Evolutionary conservation across 73 alveolate genomes (phyloP).

Genomic region (Tetrahymena malaccensis): DNA sequence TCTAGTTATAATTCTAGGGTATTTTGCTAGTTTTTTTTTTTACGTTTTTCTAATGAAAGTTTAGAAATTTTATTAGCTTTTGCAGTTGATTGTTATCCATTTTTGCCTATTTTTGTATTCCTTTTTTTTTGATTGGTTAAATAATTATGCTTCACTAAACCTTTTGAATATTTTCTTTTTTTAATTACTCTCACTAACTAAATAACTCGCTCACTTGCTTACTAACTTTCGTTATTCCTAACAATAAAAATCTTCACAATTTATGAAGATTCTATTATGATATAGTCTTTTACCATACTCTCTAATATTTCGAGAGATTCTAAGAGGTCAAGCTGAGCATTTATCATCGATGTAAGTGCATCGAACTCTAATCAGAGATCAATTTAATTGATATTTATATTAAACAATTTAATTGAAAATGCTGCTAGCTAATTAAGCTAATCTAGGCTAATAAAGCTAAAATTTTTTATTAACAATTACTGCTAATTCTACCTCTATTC

Average conservation of each 20-base stretch:
- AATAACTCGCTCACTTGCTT: background rate
- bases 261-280: background rate
- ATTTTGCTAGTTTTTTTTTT: background rate
- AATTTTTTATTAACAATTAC: background rate
- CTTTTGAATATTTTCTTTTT: background rate
- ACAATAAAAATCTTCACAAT: background rate
- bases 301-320: background rate
- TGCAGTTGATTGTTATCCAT: background rate
- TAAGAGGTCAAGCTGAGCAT: background rate
- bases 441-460: background rate
- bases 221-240: background rate
- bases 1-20: background rate
- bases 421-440: background rate
- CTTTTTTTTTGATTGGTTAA: background rate
- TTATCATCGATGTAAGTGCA: background rate
- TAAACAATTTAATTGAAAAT: background rate
- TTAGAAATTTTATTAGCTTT: background rate
- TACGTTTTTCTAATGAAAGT: background rate
- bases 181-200: background rate
- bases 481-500: background rate
- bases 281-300: background rate
- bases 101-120: background rate
- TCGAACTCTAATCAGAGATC: background rate
- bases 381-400: background rate
- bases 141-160: background rate